Evolutionary conservation across 352 stramenopile species (phyloP).

Genomic region (Phytophthora fragariaefolia): DNA sequence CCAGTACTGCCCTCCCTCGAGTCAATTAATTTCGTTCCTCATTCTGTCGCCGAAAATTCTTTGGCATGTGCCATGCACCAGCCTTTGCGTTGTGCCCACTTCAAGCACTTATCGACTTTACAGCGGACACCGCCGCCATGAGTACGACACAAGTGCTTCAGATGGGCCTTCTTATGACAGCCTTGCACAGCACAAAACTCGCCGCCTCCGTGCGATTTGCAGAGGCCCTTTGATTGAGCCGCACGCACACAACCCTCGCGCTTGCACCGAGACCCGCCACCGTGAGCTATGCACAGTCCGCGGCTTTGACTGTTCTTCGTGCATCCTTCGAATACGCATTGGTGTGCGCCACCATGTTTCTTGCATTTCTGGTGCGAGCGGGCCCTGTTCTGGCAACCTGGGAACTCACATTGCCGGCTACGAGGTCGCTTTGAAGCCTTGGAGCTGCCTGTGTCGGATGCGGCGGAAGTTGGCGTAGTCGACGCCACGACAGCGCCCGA

Average conservation of each 20-base stretch:
- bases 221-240: conserved; percentile 87
- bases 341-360: conserved; percentile 88
- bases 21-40: conserved; percentile 18
- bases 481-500: conserved; percentile 1
- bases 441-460: conserved; percentile 6
- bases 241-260: conserved; percentile 79
- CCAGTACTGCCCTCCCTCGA: conserved; percentile 4
- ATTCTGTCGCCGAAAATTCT: conserved; percentile 63
- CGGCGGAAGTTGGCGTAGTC: conserved; percentile 14
- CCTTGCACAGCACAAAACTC: conserved; percentile 84
- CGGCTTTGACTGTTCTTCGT: conserved; percentile 90
- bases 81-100: conserved; percentile 88
- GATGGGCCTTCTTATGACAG: conserved; percentile 87
- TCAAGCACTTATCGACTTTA: conserved; percentile 80
- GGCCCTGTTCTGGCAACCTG: conserved; percentile 79
- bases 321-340: conserved; percentile 86
- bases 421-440: conserved; percentile 46
- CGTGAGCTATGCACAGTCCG: conserved; percentile 85
- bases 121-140: conserved; percentile 86
- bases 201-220: conserved; percentile 85
- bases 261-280: conserved; percentile 82
- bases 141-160: conserved; percentile 88
- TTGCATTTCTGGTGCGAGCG: conserved; percentile 90
- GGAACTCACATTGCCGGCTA: conserved; percentile 73
- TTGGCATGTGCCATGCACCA: conserved; percentile 92